These are phyloP conservation scores for Scedosporium boydii DNA, from an alignment of 2,329 filamentous ascomycete species.

Conservation along the genomic window DNA sequence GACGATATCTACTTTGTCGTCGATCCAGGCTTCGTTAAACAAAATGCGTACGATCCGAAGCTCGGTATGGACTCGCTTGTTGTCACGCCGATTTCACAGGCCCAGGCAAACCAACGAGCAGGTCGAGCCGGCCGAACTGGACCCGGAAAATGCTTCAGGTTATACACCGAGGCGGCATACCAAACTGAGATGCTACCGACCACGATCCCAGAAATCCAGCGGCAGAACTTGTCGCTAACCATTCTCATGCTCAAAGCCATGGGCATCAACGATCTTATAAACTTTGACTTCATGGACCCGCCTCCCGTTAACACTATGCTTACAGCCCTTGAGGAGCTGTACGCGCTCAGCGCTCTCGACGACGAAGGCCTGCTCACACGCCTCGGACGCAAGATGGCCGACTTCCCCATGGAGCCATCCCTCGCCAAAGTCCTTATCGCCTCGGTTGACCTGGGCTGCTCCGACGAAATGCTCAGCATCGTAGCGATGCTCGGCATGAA, in stretches of 20 bases:
- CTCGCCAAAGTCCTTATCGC: conserved; percentile 85
- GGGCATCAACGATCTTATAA: conserved; percentile 95
- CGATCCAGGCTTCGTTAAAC: conserved; percentile 95
- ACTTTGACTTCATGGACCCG: conserved; percentile 99
- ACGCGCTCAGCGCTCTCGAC: conserved; percentile 82
- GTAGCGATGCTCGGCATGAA: conserved; percentile 88
- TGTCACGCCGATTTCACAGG: conserved; percentile 92
- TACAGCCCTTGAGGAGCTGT: conserved; percentile 88
- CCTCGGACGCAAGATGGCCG: conserved; percentile 91
- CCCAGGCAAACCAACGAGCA: conserved; percentile 88
- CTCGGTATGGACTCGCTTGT: conserved; percentile 95
- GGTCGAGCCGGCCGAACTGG: conserved; percentile 90
- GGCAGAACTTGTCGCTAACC: conserved; percentile 83
- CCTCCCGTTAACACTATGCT: conserved; percentile 97
- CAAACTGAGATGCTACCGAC: conserved; percentile 96
- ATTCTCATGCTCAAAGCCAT: conserved; percentile 98
- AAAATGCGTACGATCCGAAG: conserved; percentile 93
- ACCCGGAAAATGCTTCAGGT: conserved; percentile 87
- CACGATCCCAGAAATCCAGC: conserved; percentile 91
- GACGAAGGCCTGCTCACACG: conserved; percentile 91
- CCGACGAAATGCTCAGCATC: conserved; percentile 88
- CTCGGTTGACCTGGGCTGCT: conserved; percentile 78
- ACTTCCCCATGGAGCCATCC: conserved; percentile 95
- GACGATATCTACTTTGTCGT: conserved; percentile 97
- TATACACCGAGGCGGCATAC: conserved; percentile 93